Base-by-base conservation (phyloP, 1,284 basidiomycete species). In the Tilletiaria anomala region DNA sequence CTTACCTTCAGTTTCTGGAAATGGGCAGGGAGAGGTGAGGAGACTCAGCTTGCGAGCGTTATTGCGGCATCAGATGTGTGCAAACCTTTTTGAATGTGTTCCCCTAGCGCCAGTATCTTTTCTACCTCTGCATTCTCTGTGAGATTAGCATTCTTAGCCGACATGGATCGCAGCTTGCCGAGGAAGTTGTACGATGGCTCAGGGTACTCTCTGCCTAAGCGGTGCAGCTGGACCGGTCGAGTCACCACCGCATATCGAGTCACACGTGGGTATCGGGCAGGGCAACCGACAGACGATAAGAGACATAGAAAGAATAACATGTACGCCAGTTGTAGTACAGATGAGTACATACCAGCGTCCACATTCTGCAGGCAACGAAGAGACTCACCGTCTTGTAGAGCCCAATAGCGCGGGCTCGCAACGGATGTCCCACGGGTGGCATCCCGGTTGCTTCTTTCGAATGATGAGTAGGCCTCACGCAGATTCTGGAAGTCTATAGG, bases 121-220 rank as follows among this genome's bases (percentile, higher is more conserved):
- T 56, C 40, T 22, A 63, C 46, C 45, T 65, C 58, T 19, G 51
- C 52, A 10, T 56, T 47, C 44, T 65, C 61, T 5, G 59, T 64
- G 17, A 62, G 37, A 24, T 58, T 45, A 1, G 61, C 62, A 35
- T 61, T 58, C 18, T 43, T 49, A 8, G 48, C 47, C 41, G 54
- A 62, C 45, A 54, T 54, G 36, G 48, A 40, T 6, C 54, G 53
- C 6, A 65, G 52, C 47, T 64, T 64, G 23, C 53, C 57, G 5
- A 64, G 32, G 35, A 65, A 65, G 43, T 57, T 47, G 45, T 58
- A 65, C n/a, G 53, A 56, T 2, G 62, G 61, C 37, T 65, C 61
- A 16, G 62, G 62, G 22, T 65, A 65, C 3, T 62, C 61, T 23
- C 62, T 36, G n/a, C 62, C 62, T 8, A 65, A 43, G 8, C 62